These are phyloP conservation scores for Apiotrichum gamsii DNA, from an alignment of 1,284 basidiomycete genomes.

Conservation along the genomic window DNA sequence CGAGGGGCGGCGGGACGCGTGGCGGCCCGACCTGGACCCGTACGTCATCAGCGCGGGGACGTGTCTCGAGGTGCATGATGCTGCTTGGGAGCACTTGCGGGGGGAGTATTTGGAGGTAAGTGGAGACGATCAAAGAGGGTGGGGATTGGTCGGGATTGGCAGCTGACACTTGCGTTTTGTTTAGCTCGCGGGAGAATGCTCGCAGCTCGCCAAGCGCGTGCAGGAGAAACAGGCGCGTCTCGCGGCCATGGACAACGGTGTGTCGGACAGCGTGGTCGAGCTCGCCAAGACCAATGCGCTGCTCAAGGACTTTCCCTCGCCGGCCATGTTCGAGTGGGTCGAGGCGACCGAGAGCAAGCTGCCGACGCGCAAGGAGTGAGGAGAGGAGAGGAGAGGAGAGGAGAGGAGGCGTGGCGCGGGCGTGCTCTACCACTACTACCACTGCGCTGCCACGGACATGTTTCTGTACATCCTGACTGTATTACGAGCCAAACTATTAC, in stretches of 20 bases:
- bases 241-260: conserved; percentile 31
- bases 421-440: too few species aligned
- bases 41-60: conserved; percentile 35
- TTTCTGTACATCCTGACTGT: too few species aligned
- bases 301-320: conserved; percentile 36
- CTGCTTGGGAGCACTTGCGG: conserved; percentile 31
- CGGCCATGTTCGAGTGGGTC: conserved; percentile 42
- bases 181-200: conserved; percentile 31
- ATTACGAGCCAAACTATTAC: too few species aligned
- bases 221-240: conserved; percentile 35
- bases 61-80: conserved; percentile 40
- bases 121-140: too few species aligned
- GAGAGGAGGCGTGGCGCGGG: too few species aligned
- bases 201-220: conserved; percentile 29
- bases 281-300: conserved; percentile 42
- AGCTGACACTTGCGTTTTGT: not conserved
- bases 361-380: not conserved
- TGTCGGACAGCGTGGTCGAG: conserved; percentile 38
- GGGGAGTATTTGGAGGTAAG: conserved; percentile 40
- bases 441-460: too few species aligned
- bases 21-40: conserved; percentile 39
- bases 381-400: too few species aligned
- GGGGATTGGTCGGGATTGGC: too few species aligned
- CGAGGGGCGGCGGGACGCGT: conserved; percentile 29
- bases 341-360: conserved; percentile 20